Percentiles rank a stretch among this genome's conserved stretches.
phyloP scores from a whole-genome alignment of 257 asterid genomes.

The Nemophila menziesii region DNA sequence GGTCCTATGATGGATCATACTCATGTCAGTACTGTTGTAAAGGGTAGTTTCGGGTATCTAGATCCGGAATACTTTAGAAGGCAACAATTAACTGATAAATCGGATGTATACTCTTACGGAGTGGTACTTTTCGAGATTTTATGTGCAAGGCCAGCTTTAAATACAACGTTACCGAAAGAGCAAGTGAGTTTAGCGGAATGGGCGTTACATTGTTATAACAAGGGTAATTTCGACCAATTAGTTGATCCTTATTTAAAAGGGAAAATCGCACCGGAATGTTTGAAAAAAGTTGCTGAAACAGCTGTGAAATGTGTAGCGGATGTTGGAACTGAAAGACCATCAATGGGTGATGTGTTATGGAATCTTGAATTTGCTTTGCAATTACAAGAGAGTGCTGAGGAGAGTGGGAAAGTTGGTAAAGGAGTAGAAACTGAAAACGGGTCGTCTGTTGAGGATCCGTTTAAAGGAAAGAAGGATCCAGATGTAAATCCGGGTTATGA shows the following conservation, averaged over 20 bases:
- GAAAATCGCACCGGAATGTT: conserved; percentile 24
- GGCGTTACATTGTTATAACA: conserved; percentile 20
- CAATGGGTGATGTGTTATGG: conserved; percentile 37
- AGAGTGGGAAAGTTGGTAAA: not conserved
- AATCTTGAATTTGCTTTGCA: conserved; percentile 30
- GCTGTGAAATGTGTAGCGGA: conserved; percentile 27
- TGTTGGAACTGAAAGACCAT: conserved; percentile 27
- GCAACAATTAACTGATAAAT: conserved; percentile 12
- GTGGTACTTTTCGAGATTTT: conserved; percentile 14
- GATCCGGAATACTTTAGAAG: conserved; percentile 13
- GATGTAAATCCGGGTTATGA: conserved; percentile 43
- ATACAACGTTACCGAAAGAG: conserved; percentile 4
- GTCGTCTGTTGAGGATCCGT: not conserved
- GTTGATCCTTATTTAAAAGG: conserved; percentile 28
- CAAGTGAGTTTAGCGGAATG: conserved; percentile 36
- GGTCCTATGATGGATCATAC: conserved; percentile 9
- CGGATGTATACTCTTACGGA: conserved; percentile 17
- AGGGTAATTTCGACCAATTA: conserved; percentile 22
- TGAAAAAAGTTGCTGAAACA: conserved; percentile 25
- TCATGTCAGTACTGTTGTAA: conserved; percentile 13
- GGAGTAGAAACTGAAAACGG: not conserved
- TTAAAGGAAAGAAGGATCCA: conserved; percentile 49
- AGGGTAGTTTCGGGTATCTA: conserved; percentile 12
- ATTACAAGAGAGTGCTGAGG: conserved; percentile 15
- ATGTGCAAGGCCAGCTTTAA: conserved; percentile 12